Conservation (phyloP, 2,329 filamentous ascomycete genomes). For the Tricladium varicosporioides region DNA sequence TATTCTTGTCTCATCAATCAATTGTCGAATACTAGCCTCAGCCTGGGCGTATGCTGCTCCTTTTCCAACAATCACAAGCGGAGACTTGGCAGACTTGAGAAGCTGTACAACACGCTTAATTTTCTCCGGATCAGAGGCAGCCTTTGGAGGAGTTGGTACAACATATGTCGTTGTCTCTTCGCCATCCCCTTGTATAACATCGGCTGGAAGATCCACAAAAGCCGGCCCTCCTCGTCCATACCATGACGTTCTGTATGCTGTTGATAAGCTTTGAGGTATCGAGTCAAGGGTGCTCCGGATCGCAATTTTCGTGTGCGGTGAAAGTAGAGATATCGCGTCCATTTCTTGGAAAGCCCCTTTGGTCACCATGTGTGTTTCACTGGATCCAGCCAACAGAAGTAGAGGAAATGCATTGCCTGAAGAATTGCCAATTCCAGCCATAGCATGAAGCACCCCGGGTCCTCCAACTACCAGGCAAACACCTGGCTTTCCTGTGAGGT, state of each 20-base stretch:
- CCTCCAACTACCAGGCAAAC: conserved; percentile 59
- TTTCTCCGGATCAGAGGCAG: conserved; percentile 43
- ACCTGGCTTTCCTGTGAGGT: conserved; percentile 53
- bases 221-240: conserved; percentile 52
- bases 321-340: conserved; percentile 51
- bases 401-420: conserved; percentile 54
- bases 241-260: conserved; percentile 51
- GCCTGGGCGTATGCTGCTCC: conserved; percentile 53
- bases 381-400: conserved; percentile 52
- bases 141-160: conserved; percentile 40
- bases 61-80: conserved; percentile 54
- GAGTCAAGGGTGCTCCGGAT: conserved; percentile 44
- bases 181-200: conserved; percentile 48
- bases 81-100: conserved; percentile 47
- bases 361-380: conserved; percentile 48
- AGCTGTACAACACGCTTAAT: conserved; percentile 42
- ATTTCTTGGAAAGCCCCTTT: conserved; percentile 58
- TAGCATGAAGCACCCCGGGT: conserved; percentile 55
- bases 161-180: conserved; percentile 24
- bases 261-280: conserved; percentile 45
- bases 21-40: conserved; percentile 42
- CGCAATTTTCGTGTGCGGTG: conserved; percentile 51
- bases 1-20: conserved; percentile 47
- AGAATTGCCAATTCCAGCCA: conserved; percentile 53
- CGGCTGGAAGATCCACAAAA: conserved; percentile 55